Conservation (phyloP, 805 yeast species). For the Saturnispora diversa region DNA sequence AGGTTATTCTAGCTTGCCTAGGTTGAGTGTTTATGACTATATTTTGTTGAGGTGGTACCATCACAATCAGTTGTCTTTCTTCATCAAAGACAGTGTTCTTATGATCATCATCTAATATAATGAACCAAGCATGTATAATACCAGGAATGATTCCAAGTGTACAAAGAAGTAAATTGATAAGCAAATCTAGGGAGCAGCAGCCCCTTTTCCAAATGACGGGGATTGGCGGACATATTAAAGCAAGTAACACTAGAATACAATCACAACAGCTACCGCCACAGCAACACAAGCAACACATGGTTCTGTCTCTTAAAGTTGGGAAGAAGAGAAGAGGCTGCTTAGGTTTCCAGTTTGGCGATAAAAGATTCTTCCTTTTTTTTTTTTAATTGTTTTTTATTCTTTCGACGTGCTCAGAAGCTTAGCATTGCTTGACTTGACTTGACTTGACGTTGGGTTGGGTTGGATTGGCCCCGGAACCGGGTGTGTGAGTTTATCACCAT, state of each 20-base stretch:
- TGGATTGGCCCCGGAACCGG: no score
- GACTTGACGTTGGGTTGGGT: no score
- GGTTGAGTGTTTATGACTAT: constrained; percentile 22
- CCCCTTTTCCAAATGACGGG: constrained; percentile 74
- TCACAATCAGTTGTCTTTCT: constrained; percentile 25
- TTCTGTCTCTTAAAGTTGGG: neutral
- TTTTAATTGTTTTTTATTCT: no score
- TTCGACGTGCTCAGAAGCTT: no score
- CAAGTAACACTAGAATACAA: constrained; percentile 57
- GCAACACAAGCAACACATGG: constrained; percentile 24
- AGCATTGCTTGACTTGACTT: no score
- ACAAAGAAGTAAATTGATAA: constrained; percentile 58
- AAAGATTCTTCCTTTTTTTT: neutral
- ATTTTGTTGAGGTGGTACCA: constrained; percentile 17
- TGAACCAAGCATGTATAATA: constrained; percentile 57
- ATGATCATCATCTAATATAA: constrained; percentile 48
- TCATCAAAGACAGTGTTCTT: constrained; percentile 17
- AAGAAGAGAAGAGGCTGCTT: neutral
- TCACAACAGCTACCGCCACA: constrained; percentile 40
- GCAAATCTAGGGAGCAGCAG: constrained; percentile 56
- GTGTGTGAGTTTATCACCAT: no score
- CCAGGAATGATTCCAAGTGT: constrained; percentile 65
- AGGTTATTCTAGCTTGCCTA: constrained; percentile 20
- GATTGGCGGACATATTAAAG: constrained; percentile 69
- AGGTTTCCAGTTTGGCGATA: no score